Percentiles rank a stretch among this genome's conserved stretches.
phyloP scores from a whole-genome alignment of 148 eudicot species.

The Persicaria maculosa region DNA sequence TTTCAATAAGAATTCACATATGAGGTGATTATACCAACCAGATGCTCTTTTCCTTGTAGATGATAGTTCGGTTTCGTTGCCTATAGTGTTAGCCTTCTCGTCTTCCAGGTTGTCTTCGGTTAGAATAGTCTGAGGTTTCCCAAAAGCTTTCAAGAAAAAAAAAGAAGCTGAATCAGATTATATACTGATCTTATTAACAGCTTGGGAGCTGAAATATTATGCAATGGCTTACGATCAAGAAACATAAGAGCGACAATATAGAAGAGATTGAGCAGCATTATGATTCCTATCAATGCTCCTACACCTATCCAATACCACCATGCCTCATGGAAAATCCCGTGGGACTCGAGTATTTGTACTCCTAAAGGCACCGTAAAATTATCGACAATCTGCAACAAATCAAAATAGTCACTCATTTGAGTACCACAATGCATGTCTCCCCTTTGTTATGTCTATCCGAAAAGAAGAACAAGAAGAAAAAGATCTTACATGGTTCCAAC shows the following conservation, averaged over 20 bases:
- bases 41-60: neutral
- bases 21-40: neutral
- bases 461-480: neutral
- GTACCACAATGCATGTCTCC: neutral
- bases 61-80: neutral
- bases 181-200: neutral
- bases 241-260: slow-evolving; percentile 26
- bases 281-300: slow-evolving; percentile 33
- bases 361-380: slow-evolving; percentile 28
- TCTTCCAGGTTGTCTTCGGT: slow-evolving; percentile 12
- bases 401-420: neutral
- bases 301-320: slow-evolving; percentile 46
- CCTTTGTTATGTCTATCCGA: too few species aligned
- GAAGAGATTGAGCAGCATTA: slow-evolving; percentile 29
- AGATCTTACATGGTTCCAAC: slow-evolving; percentile 35
- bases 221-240: slow-evolving; percentile 18
- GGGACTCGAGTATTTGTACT: slow-evolving; percentile 19
- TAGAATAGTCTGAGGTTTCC: slow-evolving; percentile 24
- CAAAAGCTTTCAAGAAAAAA: slow-evolving; percentile 25
- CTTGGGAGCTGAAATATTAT: neutral
- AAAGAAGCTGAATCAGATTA: neutral
- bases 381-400: slow-evolving; percentile 11
- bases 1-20: neutral
- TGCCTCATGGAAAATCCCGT: slow-evolving; percentile 26
- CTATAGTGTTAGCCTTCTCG: neutral